Evolutionary conservation across 2,329 filamentous ascomycete genomes (phyloP).

Genomic region (Botrytis squamosa): DNA sequence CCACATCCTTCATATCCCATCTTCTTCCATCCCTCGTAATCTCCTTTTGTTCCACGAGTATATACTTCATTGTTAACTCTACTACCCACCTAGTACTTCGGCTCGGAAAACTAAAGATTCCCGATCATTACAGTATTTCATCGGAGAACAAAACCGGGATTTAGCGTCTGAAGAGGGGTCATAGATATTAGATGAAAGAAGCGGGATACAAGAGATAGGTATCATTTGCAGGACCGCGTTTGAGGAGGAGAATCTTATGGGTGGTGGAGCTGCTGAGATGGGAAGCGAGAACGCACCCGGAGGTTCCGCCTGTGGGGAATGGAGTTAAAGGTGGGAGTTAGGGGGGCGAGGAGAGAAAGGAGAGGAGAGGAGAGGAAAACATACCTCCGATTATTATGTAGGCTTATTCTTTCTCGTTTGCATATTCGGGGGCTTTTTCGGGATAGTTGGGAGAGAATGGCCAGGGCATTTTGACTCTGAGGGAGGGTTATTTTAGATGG

Average conservation of each 20-base stretch:
- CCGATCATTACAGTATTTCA: background rate
- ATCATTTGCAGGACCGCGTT: conserved; percentile 39
- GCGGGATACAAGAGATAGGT: background rate
- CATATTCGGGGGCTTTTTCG: background rate
- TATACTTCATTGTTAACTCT: conserved; percentile 44
- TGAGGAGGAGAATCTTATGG: conserved; percentile 42
- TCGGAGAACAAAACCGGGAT: background rate
- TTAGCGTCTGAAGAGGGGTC: background rate
- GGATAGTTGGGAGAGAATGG: background rate
- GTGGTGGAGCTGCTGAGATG: conserved; percentile 42
- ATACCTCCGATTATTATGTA: background rate
- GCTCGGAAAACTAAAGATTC: conserved; percentile 2
- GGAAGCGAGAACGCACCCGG: conserved; percentile 44
- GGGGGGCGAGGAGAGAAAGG: background rate
- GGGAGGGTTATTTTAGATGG: background rate
- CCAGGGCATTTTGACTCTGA: background rate
- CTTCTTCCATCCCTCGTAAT: conserved; percentile 47
- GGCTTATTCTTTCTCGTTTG: background rate
- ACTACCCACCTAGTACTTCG: conserved; percentile 41
- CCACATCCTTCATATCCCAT: conserved; percentile 48
- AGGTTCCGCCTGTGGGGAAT: conserved; percentile 40
- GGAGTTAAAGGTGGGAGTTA: background rate
- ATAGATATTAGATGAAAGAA: background rate
- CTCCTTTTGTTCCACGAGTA: conserved; percentile 40
- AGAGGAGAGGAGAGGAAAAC: background rate